phyloP scores from a whole-genome alignment of 2,329 filamentous ascomycete genomes.

The Colletotrichum sidae region DNA sequence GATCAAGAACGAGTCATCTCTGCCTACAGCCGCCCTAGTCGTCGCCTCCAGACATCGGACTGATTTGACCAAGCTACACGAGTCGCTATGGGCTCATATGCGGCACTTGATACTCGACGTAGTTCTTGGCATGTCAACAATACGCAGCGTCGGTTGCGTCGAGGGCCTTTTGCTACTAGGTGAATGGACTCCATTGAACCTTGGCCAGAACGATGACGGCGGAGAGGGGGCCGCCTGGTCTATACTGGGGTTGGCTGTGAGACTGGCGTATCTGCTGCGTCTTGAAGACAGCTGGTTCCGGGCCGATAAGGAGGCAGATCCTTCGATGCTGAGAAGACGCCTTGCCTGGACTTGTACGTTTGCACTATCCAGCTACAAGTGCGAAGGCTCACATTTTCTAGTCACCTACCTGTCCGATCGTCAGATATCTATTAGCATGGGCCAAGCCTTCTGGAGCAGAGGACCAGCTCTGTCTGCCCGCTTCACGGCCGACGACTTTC shows the following conservation, averaged over 20 bases:
- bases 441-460: slow-evolving; percentile 79
- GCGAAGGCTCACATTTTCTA: slow-evolving; percentile 23
- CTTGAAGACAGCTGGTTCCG: slow-evolving; percentile 57
- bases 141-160: slow-evolving; percentile 69
- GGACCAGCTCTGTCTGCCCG: slow-evolving; percentile 75
- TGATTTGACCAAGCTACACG: slow-evolving; percentile 1
- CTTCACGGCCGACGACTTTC: slow-evolving; percentile 74
- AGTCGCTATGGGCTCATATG: slow-evolving; percentile 24
- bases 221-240: slow-evolving; percentile 83
- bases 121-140: slow-evolving; percentile 12
- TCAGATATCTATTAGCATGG: slow-evolving; percentile 76
- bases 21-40: slow-evolving; percentile 76
- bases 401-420: slow-evolving; percentile 57
- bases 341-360: slow-evolving; percentile 72
- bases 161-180: slow-evolving; percentile 77
- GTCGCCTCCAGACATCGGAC: slow-evolving; percentile 76
- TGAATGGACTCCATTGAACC: slow-evolving; percentile 77
- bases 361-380: accelerated
- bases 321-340: slow-evolving; percentile 58
- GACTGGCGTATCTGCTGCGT: slow-evolving; percentile 76
- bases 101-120: slow-evolving; percentile 15
- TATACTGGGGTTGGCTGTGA: slow-evolving; percentile 77
- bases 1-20: slow-evolving; percentile 71
- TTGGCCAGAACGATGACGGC: slow-evolving; percentile 69
- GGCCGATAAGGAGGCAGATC: slow-evolving; percentile 13